Percentiles rank a stretch among this genome's conserved stretches.
These are phyloP conservation scores for Mycena filopes DNA, from an alignment of 768 basidiomycete species.

Conservation along the genomic window DNA sequence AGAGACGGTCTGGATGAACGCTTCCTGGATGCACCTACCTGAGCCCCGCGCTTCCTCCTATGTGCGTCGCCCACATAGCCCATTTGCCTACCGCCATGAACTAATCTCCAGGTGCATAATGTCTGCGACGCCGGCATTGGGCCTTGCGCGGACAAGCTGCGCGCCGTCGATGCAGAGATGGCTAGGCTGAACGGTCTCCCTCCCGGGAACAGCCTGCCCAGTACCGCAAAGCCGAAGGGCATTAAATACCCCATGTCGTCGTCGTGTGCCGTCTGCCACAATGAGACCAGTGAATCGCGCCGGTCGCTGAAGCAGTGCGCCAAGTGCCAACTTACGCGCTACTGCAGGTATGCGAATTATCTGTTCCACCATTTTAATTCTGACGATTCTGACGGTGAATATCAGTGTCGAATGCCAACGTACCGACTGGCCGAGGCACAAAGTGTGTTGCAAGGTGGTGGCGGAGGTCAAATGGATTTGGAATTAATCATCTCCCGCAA, in stretches of 20 bases:
- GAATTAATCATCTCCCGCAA: not conserved
- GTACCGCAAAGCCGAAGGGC: not conserved
- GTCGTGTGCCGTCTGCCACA: constrained; percentile 22
- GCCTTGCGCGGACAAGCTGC: constrained; percentile 9
- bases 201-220: not conserved
- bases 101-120: constrained; percentile 18
- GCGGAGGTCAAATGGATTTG: constrained; percentile 29
- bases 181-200: not conserved
- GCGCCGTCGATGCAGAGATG: not conserved
- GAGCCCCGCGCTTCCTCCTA: constrained; percentile 13
- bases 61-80: constrained; percentile 4
- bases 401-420: constrained; percentile 28
- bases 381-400: not conserved
- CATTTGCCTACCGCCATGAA: no score
- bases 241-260: constrained; percentile 14
- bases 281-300: constrained; percentile 4
- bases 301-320: constrained; percentile 23
- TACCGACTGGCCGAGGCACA: constrained; percentile 26
- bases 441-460: constrained; percentile 27
- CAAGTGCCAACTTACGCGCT: constrained; percentile 22
- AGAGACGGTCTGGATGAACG: constrained; percentile 22
- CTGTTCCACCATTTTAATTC: not conserved
- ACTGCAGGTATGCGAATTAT: constrained; percentile 23
- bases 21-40: constrained; percentile 16
- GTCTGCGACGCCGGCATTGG: constrained; percentile 13